These are phyloP conservation scores for Phytophthora uliginosa DNA, from an alignment of 352 stramenopile genomes.

Conservation along the genomic window DNA sequence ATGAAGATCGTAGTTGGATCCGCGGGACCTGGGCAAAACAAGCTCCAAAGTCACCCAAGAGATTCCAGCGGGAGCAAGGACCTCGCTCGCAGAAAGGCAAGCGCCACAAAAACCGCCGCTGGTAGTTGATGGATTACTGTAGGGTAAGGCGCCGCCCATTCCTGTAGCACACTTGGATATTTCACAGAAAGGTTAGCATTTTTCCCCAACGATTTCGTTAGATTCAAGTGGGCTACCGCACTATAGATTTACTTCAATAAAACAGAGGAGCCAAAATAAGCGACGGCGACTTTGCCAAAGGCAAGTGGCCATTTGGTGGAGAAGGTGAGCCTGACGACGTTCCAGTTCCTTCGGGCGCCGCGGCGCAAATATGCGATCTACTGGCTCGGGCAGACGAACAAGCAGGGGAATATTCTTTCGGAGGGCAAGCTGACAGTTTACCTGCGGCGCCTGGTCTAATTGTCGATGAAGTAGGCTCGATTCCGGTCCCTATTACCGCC, in stretches of 20 bases:
- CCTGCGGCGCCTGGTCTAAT: conserved; percentile 4
- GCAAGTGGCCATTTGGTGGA: conserved; percentile 12
- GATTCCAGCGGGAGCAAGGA: too few relatives aligned
- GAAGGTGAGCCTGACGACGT: conserved; percentile 4
- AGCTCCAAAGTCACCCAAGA: neutral
- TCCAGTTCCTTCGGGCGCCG: neutral
- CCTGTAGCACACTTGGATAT: too few relatives aligned
- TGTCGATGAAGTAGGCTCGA: conserved; percentile 3
- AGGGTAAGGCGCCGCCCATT: too few relatives aligned
- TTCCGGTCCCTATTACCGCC: conserved; percentile 11
- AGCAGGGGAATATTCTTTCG: conserved; percentile 16
- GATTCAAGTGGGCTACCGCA: too few relatives aligned
- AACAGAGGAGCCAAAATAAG: neutral
- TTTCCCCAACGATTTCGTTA: too few relatives aligned
- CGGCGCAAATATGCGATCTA: conserved; percentile 15
- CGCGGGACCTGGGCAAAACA: neutral
- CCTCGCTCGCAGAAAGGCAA: too few relatives aligned
- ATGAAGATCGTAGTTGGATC: neutral
- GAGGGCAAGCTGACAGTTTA: conserved; percentile 1
- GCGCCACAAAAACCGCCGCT: too few relatives aligned
- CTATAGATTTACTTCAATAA: too few relatives aligned
- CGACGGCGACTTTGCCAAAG: neutral
- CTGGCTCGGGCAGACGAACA: neutral
- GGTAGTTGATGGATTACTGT: too few relatives aligned
- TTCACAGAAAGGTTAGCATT: too few relatives aligned